A percentile compares a stretch with the other conserved stretches of the same genome.
These are phyloP conservation scores for Trypanosoma brucei DNA, from an alignment of 208 protist genomes.

Conservation along the genomic window DNA sequence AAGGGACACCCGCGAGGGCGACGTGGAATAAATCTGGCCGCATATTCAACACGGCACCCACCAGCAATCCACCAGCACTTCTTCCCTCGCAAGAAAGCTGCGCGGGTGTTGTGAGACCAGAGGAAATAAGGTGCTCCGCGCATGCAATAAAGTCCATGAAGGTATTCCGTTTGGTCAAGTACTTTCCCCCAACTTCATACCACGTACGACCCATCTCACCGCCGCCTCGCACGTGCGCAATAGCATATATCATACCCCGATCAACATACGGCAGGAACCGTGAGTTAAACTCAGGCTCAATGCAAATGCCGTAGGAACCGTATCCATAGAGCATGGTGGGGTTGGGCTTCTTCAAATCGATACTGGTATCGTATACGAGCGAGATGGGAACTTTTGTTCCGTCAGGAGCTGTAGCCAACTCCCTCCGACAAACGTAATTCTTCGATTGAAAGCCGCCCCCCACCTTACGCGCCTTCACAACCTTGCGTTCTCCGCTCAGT, in stretches of 20 bases:
- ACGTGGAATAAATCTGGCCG: conserved; percentile 83
- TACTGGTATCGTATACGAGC: conserved; percentile 70
- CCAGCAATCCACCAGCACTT: conserved; percentile 90
- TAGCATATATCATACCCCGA: conserved; percentile 86
- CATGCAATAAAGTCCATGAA: conserved; percentile 91
- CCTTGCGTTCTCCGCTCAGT: conserved; percentile 18
- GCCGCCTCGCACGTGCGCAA: conserved; percentile 91
- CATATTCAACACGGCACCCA: conserved; percentile 92
- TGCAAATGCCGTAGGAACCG: conserved; percentile 84
- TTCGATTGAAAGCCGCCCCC: conserved; percentile 59
- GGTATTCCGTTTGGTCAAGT: conserved; percentile 91
- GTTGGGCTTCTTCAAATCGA: conserved; percentile 57
- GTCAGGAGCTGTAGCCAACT: conserved; percentile 75
- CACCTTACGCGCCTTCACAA: conserved; percentile 72
- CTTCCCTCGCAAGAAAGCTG: conserved; percentile 87
- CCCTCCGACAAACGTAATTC: conserved; percentile 69
- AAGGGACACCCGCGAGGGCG: conserved; percentile 87
- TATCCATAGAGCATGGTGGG: conserved; percentile 90
- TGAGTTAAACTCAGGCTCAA: conserved; percentile 83
- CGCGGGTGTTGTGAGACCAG: conserved; percentile 49
- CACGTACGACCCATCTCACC: conserved; percentile 89
- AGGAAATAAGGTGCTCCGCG: conserved; percentile 82
- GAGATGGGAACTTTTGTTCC: conserved; percentile 68
- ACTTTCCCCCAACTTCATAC: conserved; percentile 91
- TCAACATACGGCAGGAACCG: conserved; percentile 80